A percentile compares a stretch with the other conserved stretches of the same genome.
Conservation (phyloP, 164 flowering plant genomes). For the Litsea cubeba region DNA sequence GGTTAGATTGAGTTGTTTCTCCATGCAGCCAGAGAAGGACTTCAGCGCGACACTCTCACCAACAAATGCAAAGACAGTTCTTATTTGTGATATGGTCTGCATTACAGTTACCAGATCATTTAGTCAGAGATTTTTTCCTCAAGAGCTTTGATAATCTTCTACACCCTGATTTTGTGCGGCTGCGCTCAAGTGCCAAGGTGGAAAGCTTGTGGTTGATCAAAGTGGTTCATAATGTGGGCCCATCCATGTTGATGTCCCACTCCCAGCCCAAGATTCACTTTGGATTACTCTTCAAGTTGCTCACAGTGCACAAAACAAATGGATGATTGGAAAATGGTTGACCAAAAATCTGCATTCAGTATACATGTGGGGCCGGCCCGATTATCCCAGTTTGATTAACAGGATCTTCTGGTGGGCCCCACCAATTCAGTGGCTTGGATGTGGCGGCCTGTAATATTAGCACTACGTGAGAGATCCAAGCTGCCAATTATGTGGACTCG, state of each 20-base stretch:
- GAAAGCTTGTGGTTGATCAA: neutral
- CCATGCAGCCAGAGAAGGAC: slow-evolving; percentile 43
- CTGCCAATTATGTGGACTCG: neutral
- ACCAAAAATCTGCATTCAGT: neutral
- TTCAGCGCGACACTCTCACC: slow-evolving; percentile 51
- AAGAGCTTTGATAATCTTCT: neutral
- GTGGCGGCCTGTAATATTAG: neutral
- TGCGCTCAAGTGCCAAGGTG: neutral
- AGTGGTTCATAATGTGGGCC: neutral
- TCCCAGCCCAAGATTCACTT: neutral
- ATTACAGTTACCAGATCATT: neutral
- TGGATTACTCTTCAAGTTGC: neutral
- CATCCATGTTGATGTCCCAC: neutral
- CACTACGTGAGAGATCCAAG: neutral
- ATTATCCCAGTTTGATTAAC: too few species aligned
- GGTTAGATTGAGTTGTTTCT: slow-evolving; percentile 36
- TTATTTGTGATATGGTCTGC: slow-evolving; percentile 64
- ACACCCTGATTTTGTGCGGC: neutral
- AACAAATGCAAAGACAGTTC: slow-evolving; percentile 65
- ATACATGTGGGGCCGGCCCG: neutral
- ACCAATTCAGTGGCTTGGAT: neutral
- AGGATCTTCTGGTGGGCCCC: neutral
- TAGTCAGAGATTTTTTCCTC: neutral
- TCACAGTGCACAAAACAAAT: neutral
- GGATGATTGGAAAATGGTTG: neutral